Evolutionary conservation across 192 early-diverging fungal genomes (phyloP).

Genomic region (Lunasporangiospora selenospora): DNA sequence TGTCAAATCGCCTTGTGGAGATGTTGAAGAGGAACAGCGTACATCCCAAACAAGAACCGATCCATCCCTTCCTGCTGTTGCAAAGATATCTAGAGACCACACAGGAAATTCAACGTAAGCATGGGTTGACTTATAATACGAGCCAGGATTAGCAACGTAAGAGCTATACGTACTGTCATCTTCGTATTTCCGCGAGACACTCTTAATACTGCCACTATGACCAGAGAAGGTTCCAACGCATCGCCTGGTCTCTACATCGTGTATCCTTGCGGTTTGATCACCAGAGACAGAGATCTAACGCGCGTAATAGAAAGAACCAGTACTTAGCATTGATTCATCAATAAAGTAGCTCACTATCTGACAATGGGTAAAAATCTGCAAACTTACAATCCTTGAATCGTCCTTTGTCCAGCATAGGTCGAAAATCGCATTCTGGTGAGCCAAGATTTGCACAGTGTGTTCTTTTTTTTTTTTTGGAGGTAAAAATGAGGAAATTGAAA

Average conservation of each 20-base stretch:
- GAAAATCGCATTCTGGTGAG: slow-evolving; percentile 83
- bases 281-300: slow-evolving; percentile 78
- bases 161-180: slow-evolving; percentile 63
- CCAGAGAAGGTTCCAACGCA: slow-evolving; percentile 64
- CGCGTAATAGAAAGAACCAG: no score
- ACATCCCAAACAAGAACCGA: slow-evolving; percentile 78
- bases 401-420: slow-evolving; percentile 82
- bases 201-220: slow-evolving; percentile 75
- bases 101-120: no score
- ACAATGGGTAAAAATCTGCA: background rate
- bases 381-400: slow-evolving; percentile 64
- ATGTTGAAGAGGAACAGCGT: slow-evolving; percentile 59
- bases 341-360: background rate
- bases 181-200: slow-evolving; percentile 62
- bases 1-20: slow-evolving; percentile 33
- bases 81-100: slow-evolving; percentile 63
- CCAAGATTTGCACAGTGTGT: slow-evolving; percentile 59
- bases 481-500: no score
- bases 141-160: no score
- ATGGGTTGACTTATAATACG: no score
- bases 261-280: slow-evolving; percentile 75
- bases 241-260: slow-evolving; percentile 73
- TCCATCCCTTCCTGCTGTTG: slow-evolving; percentile 77
- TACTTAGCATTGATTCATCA: no score
- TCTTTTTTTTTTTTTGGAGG: no score